Conservation (phyloP, 805 yeast genomes). For the Schwanniomyces occidentalis region DNA sequence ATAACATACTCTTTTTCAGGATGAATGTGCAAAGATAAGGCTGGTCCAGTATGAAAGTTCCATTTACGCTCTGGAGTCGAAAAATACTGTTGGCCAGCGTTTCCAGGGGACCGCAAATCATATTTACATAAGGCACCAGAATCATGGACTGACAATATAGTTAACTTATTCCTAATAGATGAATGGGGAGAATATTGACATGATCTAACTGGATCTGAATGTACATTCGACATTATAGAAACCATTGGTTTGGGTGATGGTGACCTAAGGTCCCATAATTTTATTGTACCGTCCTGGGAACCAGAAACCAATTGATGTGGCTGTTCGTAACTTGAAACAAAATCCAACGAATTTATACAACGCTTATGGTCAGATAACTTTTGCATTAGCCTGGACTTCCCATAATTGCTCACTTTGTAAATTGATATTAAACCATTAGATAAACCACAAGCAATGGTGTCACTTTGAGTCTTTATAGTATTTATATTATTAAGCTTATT, state of each 20-base stretch:
- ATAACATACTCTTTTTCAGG: constrained; percentile 77
- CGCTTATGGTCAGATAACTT: constrained; percentile 42
- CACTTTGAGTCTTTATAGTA: constrained; percentile 35
- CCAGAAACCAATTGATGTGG: constrained; percentile 46
- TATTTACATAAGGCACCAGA: constrained; percentile 84
- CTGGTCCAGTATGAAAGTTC: constrained; percentile 91
- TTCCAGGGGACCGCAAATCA: constrained; percentile 59
- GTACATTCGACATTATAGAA: constrained; percentile 50
- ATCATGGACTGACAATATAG: constrained; percentile 79
- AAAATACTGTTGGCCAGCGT: constrained; percentile 8
- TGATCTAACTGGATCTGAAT: constrained; percentile 68
- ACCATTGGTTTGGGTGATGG: constrained; percentile 46
- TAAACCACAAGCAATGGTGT: constrained; percentile 41
- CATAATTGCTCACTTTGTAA: constrained; percentile 32
- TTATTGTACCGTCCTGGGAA: constrained; percentile 77
- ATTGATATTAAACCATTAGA: constrained; percentile 36
- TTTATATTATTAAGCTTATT: constrained; percentile 35
- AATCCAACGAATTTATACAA: constrained; percentile 43
- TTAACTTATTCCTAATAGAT: constrained; percentile 40
- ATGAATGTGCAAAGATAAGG: constrained; percentile 84
- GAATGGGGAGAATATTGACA: constrained; percentile 56
- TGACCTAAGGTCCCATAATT: constrained; percentile 70
- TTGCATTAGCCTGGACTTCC: constrained; percentile 28
- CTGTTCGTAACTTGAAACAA: constrained; percentile 10
- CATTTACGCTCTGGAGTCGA: constrained; percentile 69